Evolutionary conservation across 495 filamentous ascomycete species (phyloP).

Genomic region (Pseudotulostoma volvatum): DNA sequence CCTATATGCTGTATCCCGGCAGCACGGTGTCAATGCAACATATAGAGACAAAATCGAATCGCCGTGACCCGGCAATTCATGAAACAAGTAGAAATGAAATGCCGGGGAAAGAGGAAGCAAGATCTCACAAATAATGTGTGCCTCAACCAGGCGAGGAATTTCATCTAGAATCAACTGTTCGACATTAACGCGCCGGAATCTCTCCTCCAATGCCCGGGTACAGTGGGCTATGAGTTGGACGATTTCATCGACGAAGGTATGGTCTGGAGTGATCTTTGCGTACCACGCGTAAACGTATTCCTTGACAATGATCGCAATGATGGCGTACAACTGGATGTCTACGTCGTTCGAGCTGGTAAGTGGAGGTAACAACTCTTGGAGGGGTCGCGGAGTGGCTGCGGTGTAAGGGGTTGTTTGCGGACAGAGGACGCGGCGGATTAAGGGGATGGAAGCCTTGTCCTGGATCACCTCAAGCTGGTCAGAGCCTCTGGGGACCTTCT

Average conservation of each 20-base stretch:
- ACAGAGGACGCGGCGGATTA: constrained; percentile 54
- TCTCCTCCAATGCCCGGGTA: constrained; percentile 70
- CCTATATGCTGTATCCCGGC: constrained; percentile 28
- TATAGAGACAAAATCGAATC: constrained; percentile 1
- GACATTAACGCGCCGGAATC: constrained; percentile 65
- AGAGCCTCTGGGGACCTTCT: too few relatives aligned
- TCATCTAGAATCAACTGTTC: constrained; percentile 77
- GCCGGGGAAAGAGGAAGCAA: too few relatives aligned
- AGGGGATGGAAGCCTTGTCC: constrained; percentile 40
- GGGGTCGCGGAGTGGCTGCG: constrained; percentile 30
- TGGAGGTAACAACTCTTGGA: constrained; percentile 73
- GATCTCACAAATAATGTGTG: constrained; percentile 60
- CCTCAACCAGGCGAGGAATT: constrained; percentile 63
- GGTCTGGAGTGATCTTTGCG: constrained; percentile 75
- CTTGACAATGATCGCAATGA: constrained; percentile 72
- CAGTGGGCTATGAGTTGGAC: constrained; percentile 80
- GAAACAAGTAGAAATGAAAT: too few relatives aligned
- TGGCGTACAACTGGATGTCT: constrained; percentile 80
- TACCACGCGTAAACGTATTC: constrained; percentile 93
- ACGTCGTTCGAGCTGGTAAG: constrained; percentile 86
- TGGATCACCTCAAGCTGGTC: too few relatives aligned
- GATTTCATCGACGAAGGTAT: constrained; percentile 69
- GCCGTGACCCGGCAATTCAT: constrained; percentile 7
- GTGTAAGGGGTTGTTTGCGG: constrained; percentile 29
- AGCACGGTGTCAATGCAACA: background rate